A percentile compares a stretch with the other conserved stretches of the same genome.
These are phyloP conservation scores for Geotrichum restrictum DNA, from an alignment of 1,139 yeast species.

Conservation along the genomic window DNA sequence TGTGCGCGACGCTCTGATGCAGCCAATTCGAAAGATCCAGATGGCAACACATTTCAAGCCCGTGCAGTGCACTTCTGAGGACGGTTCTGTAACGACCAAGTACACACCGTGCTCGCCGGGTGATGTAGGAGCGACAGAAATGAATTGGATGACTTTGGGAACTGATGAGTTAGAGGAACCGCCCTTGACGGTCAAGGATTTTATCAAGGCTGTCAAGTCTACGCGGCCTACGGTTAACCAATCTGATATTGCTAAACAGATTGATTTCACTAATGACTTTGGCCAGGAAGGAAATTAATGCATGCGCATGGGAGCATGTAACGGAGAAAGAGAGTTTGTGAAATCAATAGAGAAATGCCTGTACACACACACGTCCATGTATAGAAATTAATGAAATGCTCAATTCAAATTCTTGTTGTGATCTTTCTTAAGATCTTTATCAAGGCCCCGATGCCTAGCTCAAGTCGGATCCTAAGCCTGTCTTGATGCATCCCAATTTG, in stretches of 20 bases:
- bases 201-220: conserved; percentile 83
- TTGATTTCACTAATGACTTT: conserved; percentile 85
- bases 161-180: conserved; percentile 91
- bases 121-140: conserved; percentile 75
- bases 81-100: conserved; percentile 40
- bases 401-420: too few species aligned
- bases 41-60: conserved; percentile 88
- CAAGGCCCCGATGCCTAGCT: too few species aligned
- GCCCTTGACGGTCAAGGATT: conserved; percentile 81
- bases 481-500: too few species aligned
- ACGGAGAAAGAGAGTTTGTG: too few species aligned
- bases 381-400: too few species aligned
- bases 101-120: conserved; percentile 97
- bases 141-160: conserved; percentile 89
- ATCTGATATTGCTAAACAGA: conserved; percentile 76
- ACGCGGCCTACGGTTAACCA: conserved; percentile 94
- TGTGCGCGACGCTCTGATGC: conserved; percentile 96
- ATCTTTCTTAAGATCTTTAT: too few species aligned
- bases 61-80: conserved; percentile 37
- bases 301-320: too few species aligned
- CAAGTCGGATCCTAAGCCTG: too few species aligned
- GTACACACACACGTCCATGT: too few species aligned
- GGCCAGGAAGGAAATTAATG: conserved; percentile 76
- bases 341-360: too few species aligned
- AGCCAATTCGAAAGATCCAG: conserved; percentile 93